Evolutionary conservation across 139 green algal species (phyloP), one percentile per base, ranked within the genome.

Genomic region (Ettlia oleoabundans): DNA sequence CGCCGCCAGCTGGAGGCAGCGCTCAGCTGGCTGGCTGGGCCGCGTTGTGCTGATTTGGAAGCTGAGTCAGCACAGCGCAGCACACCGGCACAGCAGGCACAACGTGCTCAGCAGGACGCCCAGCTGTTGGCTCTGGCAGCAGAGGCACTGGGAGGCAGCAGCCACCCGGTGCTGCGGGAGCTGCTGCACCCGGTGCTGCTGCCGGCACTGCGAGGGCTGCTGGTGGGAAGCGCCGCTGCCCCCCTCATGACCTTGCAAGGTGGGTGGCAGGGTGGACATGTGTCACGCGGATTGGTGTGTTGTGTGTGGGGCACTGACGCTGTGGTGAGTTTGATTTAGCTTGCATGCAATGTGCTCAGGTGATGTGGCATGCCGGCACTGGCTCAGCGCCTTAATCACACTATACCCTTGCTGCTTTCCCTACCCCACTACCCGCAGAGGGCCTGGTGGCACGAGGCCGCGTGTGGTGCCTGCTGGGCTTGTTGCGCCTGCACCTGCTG

Each of bases 381-480:
- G 47, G 15, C 10, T 10, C 47, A 58, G 15, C 47, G 47, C 13
- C 15, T 15, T 10, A 24, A 26, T 76, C 30, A 13, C 41, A 47
- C 38, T 2, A 51, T n/a, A 26, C n/a, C 32, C 38, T 3, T 47
- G 70, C 26, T 43, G 53, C 47, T 37, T 33, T 10, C 79, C 43
- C 28, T n/a, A 0, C 42, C 41, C 5, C 47, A 33, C 13, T 41
- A 58, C 47, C 55, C 51, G 72, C 72, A 79, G 72, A 67, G 30
- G 75, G 66, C 18, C 37, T 90, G 32, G 43, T 65, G 15, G n/a
- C 43, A 0, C 81, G 86, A 0, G 93, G 93, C 26, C 55, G 76
- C 2, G 88, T 87, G 15, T 98, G 95, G 96, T 58, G 87, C 19
- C 73, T 96, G 77, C 83, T 99, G 35, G 96, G 94, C 38, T 53